phyloP scores from a whole-genome alignment of 768 basidiomycete species.

The Boletus edulis region DNA sequence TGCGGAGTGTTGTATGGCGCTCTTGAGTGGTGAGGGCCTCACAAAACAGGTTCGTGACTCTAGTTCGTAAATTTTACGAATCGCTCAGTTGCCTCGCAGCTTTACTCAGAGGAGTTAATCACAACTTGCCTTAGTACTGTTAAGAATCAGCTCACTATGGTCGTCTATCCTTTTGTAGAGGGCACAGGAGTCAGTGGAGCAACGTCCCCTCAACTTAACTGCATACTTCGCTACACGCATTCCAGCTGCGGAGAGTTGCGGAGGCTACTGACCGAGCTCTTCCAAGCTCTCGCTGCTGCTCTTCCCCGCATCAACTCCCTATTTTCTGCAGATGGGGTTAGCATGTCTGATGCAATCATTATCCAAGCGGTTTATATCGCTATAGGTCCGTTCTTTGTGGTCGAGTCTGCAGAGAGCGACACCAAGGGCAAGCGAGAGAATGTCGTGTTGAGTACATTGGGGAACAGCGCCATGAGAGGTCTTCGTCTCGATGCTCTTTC shows the following conservation, averaged over 20 bases:
- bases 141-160: constrained; percentile 75
- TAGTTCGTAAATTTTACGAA: background rate
- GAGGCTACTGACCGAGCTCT: constrained; percentile 60
- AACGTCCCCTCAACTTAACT: constrained; percentile 48
- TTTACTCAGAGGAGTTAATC: constrained; percentile 95
- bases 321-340: constrained; percentile 64
- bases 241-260: constrained; percentile 36
- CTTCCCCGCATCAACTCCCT: constrained; percentile 75
- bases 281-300: constrained; percentile 68
- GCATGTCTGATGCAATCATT: constrained; percentile 84
- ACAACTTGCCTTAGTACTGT: constrained; percentile 70
- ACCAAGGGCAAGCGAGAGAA: constrained; percentile 54
- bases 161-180: constrained; percentile 87
- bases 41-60: constrained; percentile 72
- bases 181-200: constrained; percentile 45
- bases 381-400: constrained; percentile 91
- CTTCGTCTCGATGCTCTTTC: constrained; percentile 79
- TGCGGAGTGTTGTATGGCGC: constrained; percentile 77
- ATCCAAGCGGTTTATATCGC: constrained; percentile 92
- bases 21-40: constrained; percentile 75
- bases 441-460: constrained; percentile 62
- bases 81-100: constrained; percentile 37
- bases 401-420: constrained; percentile 61
- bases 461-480: constrained; percentile 77
- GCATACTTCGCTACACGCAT: constrained; percentile 46